A percentile compares a stretch with the other conserved stretches of the same genome.
These are phyloP conservation scores for Fusarium concolor DNA, from an alignment of 2,329 filamentous ascomycete species.

Conservation along the genomic window DNA sequence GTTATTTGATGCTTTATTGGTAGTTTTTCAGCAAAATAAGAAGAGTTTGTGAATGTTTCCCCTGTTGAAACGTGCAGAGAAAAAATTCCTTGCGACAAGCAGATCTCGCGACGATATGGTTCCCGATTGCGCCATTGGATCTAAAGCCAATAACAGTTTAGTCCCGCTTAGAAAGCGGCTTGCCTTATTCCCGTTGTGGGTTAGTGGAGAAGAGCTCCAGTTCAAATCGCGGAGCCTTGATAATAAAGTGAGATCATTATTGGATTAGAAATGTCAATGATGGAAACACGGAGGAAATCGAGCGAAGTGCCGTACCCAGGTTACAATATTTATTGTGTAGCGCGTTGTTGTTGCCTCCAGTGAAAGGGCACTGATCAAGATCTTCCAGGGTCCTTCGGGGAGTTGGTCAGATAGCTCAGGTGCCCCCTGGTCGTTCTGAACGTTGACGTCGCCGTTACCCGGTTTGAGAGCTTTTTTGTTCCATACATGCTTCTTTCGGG, in stretches of 20 bases:
- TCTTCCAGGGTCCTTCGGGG: slow-evolving; percentile 25
- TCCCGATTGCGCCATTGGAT: slow-evolving; percentile 44
- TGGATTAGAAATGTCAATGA: slow-evolving; percentile 23
- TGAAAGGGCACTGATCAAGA: not conserved
- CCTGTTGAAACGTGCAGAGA: not conserved
- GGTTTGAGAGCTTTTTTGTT: slow-evolving; percentile 14
- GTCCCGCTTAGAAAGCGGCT: slow-evolving; percentile 14
- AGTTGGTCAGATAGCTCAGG: slow-evolving; percentile 16
- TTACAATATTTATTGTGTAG: slow-evolving; percentile 1
- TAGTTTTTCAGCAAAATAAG: not conserved
- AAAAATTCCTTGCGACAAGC: slow-evolving; percentile 5
- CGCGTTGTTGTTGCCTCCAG: not conserved
- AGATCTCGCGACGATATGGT: slow-evolving; percentile 39
- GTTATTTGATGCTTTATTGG: fast-evolving
- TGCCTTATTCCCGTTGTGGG: slow-evolving; percentile 17
- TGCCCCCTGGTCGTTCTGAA: not conserved
- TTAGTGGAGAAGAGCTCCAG: slow-evolving; percentile 19
- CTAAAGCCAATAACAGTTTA: slow-evolving; percentile 1
- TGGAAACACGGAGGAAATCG: not conserved
- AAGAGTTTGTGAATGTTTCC: not conserved
- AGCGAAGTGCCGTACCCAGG: not conserved
- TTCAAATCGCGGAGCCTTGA: slow-evolving; percentile 12
- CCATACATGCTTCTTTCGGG: slow-evolving; percentile 26
- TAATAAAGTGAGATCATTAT: slow-evolving; percentile 26
- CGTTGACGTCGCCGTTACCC: not conserved